phyloP scores from a whole-genome alignment of 176 grass and related monocot genomes.

The Cocos nucifera region DNA sequence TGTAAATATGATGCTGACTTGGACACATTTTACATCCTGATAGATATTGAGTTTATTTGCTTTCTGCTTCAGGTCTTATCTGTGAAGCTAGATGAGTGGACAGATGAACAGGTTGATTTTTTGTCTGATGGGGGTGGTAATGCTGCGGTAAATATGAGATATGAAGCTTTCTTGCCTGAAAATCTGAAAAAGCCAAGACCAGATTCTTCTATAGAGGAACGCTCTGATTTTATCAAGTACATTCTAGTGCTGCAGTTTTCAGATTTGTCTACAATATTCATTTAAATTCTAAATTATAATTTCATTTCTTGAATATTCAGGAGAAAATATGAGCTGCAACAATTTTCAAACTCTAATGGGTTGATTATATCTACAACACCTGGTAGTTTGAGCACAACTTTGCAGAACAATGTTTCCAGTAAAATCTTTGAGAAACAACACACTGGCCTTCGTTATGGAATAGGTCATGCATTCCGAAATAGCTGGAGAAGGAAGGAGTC shows the following conservation, averaged over 20 bases:
- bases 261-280: background rate
- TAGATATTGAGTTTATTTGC: constrained; percentile 1
- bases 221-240: constrained; percentile 71
- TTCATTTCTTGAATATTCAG: constrained; percentile 24
- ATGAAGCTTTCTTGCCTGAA: constrained; percentile 72
- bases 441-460: constrained; percentile 39
- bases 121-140: constrained; percentile 62
- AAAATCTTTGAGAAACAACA: constrained; percentile 44
- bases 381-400: background rate
- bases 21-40: background rate
- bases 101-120: constrained; percentile 74
- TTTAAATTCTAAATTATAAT: too few species aligned
- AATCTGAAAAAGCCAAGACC: constrained; percentile 52
- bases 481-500: constrained; percentile 87
- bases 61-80: constrained; percentile 58
- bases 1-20: constrained; percentile 2
- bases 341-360: constrained; percentile 39
- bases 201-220: constrained; percentile 72
- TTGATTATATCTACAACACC: background rate
- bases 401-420: background rate
- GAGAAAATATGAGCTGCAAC: constrained; percentile 77
- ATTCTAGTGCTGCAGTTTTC: background rate
- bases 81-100: constrained; percentile 88
- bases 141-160: constrained; percentile 59
- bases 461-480: constrained; percentile 68